phyloP scores from a whole-genome alignment of 192 early-diverging fungal genomes.

The Lobulomyces angularis region DNA sequence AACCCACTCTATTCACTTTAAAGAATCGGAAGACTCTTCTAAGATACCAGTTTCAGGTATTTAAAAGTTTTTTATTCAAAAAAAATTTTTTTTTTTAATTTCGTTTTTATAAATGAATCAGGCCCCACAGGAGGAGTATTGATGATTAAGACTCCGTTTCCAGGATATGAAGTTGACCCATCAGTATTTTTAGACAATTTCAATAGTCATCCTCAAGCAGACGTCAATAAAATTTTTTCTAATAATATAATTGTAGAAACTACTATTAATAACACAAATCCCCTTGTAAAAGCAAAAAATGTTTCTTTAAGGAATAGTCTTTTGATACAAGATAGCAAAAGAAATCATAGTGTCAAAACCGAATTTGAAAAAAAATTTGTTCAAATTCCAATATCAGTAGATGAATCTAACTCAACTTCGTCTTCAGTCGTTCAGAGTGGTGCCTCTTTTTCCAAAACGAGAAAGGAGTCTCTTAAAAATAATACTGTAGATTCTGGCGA shows the following conservation, averaged over 20 bases:
- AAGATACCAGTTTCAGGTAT: not conserved
- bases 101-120: no score
- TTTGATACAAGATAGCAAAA: no score
- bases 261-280: no score
- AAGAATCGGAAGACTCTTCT: not conserved
- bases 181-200: not conserved
- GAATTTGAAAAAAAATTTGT: no score
- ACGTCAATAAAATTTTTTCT: constrained; percentile 3
- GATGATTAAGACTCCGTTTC: constrained; percentile 25
- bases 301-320: no score
- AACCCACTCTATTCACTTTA: constrained; percentile 6
- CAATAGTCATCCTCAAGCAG: constrained; percentile 2
- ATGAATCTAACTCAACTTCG: no score
- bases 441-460: not conserved
- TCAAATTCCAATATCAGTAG: no score
- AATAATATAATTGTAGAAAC: no score
- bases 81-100: not conserved
- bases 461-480: not conserved
- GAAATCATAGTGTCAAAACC: no score
- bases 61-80: not conserved
- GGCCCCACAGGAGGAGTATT: no score
- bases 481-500: constrained; percentile 23
- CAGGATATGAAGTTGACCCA: constrained; percentile 7
- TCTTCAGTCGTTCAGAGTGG: constrained; percentile 5
- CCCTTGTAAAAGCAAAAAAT: no score